Conservation (phyloP, 2,329 filamentous ascomycete species). For the Byssoonygena ceratinophila region DNA sequence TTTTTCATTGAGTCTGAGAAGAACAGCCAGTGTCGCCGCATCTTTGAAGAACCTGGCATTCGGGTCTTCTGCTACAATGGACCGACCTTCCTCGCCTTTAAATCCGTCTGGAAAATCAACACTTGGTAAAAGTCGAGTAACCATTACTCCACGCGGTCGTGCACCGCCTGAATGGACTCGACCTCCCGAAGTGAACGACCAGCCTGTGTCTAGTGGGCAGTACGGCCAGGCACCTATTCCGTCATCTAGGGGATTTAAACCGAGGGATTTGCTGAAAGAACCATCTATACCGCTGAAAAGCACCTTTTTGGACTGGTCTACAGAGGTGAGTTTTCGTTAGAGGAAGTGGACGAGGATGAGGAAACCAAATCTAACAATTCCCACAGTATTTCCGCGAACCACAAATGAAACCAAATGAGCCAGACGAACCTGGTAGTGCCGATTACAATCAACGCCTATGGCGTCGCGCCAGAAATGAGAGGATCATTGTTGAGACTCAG, state of each 20-base stretch:
- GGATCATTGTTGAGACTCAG: constrained; percentile 82
- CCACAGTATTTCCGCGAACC: constrained; percentile 82
- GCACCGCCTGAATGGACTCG: constrained; percentile 49
- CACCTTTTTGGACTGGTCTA: constrained; percentile 86
- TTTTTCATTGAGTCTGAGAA: constrained; percentile 48
- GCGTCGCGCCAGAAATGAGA: constrained; percentile 85
- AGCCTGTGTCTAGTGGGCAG: constrained; percentile 52
- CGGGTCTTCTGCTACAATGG: constrained; percentile 35
- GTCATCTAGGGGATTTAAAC: constrained; percentile 62
- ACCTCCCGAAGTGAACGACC: constrained; percentile 66
- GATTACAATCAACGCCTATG: constrained; percentile 94
- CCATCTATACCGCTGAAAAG: constrained; percentile 67
- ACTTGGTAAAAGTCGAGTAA: constrained; percentile 26
- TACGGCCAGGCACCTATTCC: constrained; percentile 71
- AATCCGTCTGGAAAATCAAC: constrained; percentile 21
- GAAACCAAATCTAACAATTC: constrained; percentile 17
- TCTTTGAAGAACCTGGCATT: constrained; percentile 53
- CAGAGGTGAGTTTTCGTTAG: constrained; percentile 46
- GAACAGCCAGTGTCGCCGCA: constrained; percentile 55
- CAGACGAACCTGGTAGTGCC: constrained; percentile 88
- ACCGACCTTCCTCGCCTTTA: constrained; percentile 22
- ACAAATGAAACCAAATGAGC: constrained; percentile 93
- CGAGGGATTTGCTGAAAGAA: constrained; percentile 48
- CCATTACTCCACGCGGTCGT: constrained; percentile 41
- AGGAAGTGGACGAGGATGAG: background rate